Percentiles rank a stretch among this genome's conserved stretches.
Evolutionary conservation across 148 eudicot species (phyloP).

Genomic region (Heliamphora exappendiculata): DNA sequence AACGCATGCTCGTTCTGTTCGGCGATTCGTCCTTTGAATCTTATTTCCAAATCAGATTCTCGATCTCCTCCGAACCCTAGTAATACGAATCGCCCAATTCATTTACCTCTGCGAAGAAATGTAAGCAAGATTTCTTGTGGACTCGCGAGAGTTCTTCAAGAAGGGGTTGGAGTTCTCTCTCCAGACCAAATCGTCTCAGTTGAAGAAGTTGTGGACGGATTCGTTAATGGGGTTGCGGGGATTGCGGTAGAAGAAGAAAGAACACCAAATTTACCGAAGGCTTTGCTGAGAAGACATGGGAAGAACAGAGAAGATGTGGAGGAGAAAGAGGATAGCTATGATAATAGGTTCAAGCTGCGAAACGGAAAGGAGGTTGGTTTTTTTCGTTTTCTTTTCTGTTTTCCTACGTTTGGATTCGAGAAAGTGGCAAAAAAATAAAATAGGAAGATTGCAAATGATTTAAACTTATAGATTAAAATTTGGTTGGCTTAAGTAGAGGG

Average conservation of each 20-base stretch:
- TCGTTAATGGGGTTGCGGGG: conserved; percentile 10
- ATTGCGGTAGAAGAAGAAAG: conserved; percentile 9
- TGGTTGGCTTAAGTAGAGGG: too few relatives aligned
- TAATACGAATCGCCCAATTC: conserved; percentile 12
- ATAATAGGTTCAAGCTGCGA: conserved; percentile 48
- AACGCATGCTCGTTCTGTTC: conserved; percentile 33
- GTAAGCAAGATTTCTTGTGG: conserved; percentile 13
- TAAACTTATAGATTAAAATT: too few relatives aligned
- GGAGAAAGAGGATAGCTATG: conserved; percentile 30
- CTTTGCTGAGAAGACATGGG: background rate
- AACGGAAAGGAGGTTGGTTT: conserved; percentile 68
- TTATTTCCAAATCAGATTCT: conserved; percentile 11
- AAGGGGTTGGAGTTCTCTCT: conserved; percentile 33
- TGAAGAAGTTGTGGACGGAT: conserved; percentile 9
- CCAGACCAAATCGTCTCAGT: conserved; percentile 20
- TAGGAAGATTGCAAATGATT: too few relatives aligned
- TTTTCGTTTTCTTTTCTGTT: background rate
- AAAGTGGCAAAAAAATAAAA: background rate
- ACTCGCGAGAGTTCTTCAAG: conserved; percentile 27
- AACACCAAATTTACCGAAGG: background rate
- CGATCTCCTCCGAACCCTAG: conserved; percentile 22
- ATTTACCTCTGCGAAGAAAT: conserved; percentile 3
- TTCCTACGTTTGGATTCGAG: background rate
- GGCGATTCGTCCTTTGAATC: conserved; percentile 14
- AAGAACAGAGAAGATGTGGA: conserved; percentile 19